phyloP scores from a whole-genome alignment of 2,329 filamentous ascomycete species.

The Ophiostoma australiae region DNA sequence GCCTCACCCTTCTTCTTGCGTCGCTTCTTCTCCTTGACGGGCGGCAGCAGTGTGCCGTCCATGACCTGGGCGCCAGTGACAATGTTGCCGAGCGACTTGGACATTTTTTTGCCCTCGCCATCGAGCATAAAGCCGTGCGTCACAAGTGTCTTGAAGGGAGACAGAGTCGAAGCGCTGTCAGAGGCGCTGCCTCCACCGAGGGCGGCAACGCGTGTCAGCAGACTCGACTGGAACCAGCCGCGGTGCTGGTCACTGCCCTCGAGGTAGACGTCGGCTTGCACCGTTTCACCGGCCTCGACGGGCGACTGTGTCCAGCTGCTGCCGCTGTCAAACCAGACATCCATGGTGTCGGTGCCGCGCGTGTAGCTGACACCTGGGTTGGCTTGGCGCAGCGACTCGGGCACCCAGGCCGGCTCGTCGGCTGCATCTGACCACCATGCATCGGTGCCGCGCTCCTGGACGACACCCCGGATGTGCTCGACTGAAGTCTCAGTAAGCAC shows the following conservation, averaged over 20 bases:
- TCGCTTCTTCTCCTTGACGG: slow-evolving; percentile 53
- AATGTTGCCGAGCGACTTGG: slow-evolving; percentile 89
- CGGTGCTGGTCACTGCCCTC: slow-evolving; percentile 95
- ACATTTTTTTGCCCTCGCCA: slow-evolving; percentile 92
- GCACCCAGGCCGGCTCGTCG: slow-evolving; percentile 74
- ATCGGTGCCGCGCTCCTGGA: slow-evolving; percentile 74
- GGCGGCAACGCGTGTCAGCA: slow-evolving; percentile 76
- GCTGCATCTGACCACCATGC: slow-evolving; percentile 86
- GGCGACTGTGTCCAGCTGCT: slow-evolving; percentile 71
- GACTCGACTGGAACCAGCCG: slow-evolving; percentile 96
- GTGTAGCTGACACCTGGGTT: slow-evolving; percentile 51
- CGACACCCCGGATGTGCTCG: slow-evolving; percentile 74
- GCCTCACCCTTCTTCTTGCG: slow-evolving; percentile 38
- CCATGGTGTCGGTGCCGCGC: slow-evolving; percentile 92
- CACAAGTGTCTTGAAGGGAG: slow-evolving; percentile 84
- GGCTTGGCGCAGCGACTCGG: slow-evolving; percentile 51
- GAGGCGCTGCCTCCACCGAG: slow-evolving; percentile 34
- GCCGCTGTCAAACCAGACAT: slow-evolving; percentile 98
- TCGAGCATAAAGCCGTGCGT: slow-evolving; percentile 96
- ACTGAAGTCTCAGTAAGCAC: slow-evolving; percentile 76
- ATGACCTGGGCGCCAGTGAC: slow-evolving; percentile 79
- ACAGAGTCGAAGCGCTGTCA: slow-evolving; percentile 26
- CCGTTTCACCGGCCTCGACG: slow-evolving; percentile 30
- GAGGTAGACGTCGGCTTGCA: slow-evolving; percentile 76
- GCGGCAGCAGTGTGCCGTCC: slow-evolving; percentile 70